phyloP scores from a whole-genome alignment of 306 rosid genomes.

The Begonia masoniana region DNA sequence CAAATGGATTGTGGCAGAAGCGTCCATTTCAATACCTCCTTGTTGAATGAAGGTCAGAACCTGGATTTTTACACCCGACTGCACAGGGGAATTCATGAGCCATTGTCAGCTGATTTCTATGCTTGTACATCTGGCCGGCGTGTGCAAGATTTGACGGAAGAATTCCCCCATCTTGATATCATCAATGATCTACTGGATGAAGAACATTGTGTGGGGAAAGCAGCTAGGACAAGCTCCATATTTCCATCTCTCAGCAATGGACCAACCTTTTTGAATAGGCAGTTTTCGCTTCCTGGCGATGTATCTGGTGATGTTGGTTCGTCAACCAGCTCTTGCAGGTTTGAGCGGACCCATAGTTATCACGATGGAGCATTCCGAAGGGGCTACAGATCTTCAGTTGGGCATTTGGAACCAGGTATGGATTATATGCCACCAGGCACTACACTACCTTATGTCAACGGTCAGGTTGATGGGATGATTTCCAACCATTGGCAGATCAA shows the following conservation, averaged over 20 bases:
- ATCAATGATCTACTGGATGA: constrained; percentile 95
- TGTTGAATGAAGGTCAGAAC: constrained; percentile 37
- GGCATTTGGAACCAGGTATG: constrained; percentile 42
- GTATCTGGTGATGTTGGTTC: constrained; percentile 46
- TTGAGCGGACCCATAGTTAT: constrained; percentile 75
- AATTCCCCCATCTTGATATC: constrained; percentile 93
- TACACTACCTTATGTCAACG: constrained; percentile 38
- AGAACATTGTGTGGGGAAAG: constrained; percentile 41
- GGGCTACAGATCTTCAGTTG: constrained; percentile 31
- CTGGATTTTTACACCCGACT: constrained; percentile 42
- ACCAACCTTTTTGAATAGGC: constrained; percentile 46
- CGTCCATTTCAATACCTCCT: constrained; percentile 40
- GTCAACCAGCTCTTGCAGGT: constrained; percentile 63
- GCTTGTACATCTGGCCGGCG: constrained; percentile 59
- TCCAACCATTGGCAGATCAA: constrained; percentile 68
- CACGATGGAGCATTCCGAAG: constrained; percentile 55
- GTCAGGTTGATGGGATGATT: constrained; percentile 66
- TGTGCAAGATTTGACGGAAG: constrained; percentile 59
- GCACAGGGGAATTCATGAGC: constrained; percentile 36
- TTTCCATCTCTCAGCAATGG: constrained; percentile 26
- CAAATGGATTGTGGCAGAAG: constrained; percentile 41
- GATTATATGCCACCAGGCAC: constrained; percentile 43
- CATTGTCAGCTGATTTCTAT: constrained; percentile 29
- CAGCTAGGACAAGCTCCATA: constrained; percentile 20
- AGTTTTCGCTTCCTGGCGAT: constrained; percentile 66